Conservation (phyloP, 306 rosid genomes). For the Prunus mume region DNA sequence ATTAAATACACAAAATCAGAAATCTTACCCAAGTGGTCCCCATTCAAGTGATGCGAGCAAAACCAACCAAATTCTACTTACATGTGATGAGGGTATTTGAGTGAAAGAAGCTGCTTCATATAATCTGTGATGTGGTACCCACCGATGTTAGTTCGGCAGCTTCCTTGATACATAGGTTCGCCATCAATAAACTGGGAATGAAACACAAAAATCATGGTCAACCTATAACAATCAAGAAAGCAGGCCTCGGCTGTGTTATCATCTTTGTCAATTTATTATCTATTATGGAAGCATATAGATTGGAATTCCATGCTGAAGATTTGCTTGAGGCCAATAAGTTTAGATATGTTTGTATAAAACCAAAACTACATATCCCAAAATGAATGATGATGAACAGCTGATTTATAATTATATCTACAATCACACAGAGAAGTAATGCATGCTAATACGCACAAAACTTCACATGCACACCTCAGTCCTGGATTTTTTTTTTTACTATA, state of each 20-base stretch:
- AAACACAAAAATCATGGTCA: slow-evolving; percentile 8
- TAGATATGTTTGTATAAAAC: background rate
- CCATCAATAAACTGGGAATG: slow-evolving; percentile 73
- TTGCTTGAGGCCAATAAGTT: background rate
- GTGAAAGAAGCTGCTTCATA: slow-evolving; percentile 87
- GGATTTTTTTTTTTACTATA: background rate
- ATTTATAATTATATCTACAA: background rate
- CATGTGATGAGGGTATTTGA: slow-evolving; percentile 90
- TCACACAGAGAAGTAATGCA: background rate
- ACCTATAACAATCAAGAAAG: background rate
- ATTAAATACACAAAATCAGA: slow-evolving; percentile 22
- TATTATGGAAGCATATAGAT: background rate
- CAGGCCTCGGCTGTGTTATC: background rate
- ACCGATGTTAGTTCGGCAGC: slow-evolving; percentile 89
- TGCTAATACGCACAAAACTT: background rate
- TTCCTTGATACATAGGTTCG: slow-evolving; percentile 81
- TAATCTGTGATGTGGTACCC: slow-evolving; percentile 89
- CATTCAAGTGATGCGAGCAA: slow-evolving; percentile 17
- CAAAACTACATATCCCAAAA: background rate
- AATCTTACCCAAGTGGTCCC: slow-evolving; percentile 1
- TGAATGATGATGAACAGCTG: background rate
- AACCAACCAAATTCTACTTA: slow-evolving; percentile 42
- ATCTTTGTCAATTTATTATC: background rate
- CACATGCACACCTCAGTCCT: background rate
- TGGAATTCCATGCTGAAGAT: background rate